These are phyloP conservation scores for Sporisorium graminicola DNA, from an alignment of 1,284 basidiomycete species.

Conservation along the genomic window DNA sequence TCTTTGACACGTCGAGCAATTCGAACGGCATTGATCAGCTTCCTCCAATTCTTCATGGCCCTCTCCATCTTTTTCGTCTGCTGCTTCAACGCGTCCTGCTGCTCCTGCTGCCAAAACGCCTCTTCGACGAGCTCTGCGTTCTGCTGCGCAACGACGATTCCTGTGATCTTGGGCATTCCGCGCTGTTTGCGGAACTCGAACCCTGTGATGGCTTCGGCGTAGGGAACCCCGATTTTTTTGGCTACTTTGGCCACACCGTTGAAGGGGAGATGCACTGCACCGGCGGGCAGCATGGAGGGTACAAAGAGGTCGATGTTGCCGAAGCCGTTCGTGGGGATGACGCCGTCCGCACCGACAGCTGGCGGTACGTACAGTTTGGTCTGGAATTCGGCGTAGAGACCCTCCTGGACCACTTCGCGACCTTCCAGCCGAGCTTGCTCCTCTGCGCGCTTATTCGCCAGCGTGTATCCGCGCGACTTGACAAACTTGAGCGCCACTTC, in stretches of 20 bases:
- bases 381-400: conserved; percentile 85
- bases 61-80: conserved; percentile 81
- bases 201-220: conserved; percentile 92
- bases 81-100: conserved; percentile 79
- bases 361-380: conserved; percentile 84
- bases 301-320: conserved; percentile 98
- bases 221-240: conserved; percentile 85
- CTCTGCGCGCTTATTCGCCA: conserved; percentile 84
- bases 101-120: conserved; percentile 87
- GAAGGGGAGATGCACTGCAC: conserved; percentile 85
- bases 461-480: conserved; percentile 86
- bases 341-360: conserved; percentile 84
- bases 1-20: conserved; percentile 84
- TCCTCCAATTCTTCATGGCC: conserved; percentile 87
- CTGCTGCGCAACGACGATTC: conserved; percentile 87
- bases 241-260: conserved; percentile 80
- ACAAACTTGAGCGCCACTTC: conserved; percentile 90
- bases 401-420: conserved; percentile 73
- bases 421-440: conserved; percentile 76
- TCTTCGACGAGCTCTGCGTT: conserved; percentile 82
- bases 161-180: conserved; percentile 85
- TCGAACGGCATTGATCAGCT: conserved; percentile 86
- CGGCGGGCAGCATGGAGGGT: conserved; percentile 90
- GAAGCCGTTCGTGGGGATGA: conserved; percentile 92
- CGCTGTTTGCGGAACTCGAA: conserved; percentile 95